These are phyloP conservation scores for Cyclocybe cylindracea DNA, from an alignment of 768 basidiomycete genomes.

Conservation along the genomic window DNA sequence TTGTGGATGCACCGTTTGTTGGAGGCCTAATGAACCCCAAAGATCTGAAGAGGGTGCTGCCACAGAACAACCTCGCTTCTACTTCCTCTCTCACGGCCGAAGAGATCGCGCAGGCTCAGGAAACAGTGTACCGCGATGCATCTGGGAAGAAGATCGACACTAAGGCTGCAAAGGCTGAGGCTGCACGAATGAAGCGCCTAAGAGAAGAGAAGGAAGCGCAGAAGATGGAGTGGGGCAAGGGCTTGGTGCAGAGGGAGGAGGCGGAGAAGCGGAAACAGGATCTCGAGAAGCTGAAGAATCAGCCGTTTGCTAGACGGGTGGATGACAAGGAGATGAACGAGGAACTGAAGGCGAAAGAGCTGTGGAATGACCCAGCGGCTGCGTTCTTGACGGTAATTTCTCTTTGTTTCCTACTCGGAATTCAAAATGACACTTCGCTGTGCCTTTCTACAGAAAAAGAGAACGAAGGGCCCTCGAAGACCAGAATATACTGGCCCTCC, in stretches of 20 bases:
- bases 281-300: constrained; percentile 64
- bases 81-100: constrained; percentile 44
- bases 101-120: constrained; percentile 67
- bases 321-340: constrained; percentile 89
- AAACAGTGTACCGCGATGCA: constrained; percentile 93
- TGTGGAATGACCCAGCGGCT: constrained; percentile 99
- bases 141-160: constrained; percentile 88
- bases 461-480: constrained; percentile 69
- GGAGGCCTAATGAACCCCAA: constrained; percentile 82
- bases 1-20: constrained; percentile 54
- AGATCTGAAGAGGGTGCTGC: constrained; percentile 67
- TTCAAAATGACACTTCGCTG: not conserved
- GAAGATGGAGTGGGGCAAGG: constrained; percentile 99
- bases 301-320: constrained; percentile 73
- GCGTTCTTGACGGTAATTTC: constrained; percentile 82
- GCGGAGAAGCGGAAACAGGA: constrained; percentile 64
- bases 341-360: constrained; percentile 73
- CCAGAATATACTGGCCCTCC: constrained; percentile 88
- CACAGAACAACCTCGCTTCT: constrained; percentile 37
- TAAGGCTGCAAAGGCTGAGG: constrained; percentile 82
- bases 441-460: constrained; percentile 59
- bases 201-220: constrained; percentile 82
- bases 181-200: constrained; percentile 77
- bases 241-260: constrained; percentile 86
- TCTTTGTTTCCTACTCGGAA: not conserved